Conservation (phyloP, 306 rosid genomes). For the Prosopis cineraria region DNA sequence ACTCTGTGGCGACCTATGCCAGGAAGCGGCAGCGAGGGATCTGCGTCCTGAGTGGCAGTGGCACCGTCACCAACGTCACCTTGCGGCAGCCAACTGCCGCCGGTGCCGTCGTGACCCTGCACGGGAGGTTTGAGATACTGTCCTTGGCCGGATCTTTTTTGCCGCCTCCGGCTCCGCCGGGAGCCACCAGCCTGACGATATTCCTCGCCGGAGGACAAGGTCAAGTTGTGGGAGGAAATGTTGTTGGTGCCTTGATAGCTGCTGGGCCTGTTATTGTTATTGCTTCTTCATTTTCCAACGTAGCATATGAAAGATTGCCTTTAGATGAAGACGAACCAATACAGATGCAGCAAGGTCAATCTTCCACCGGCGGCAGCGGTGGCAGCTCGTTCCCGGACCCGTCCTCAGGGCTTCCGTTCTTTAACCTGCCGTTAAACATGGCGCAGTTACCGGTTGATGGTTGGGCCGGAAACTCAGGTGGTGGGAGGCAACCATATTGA, state of each 20-base stretch:
- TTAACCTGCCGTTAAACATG: constrained; percentile 77
- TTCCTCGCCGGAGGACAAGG: constrained; percentile 89
- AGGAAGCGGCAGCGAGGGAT: constrained; percentile 82
- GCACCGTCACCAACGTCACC: constrained; percentile 77
- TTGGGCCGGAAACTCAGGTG: constrained; percentile 70
- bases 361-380: constrained; percentile 7
- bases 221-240: constrained; percentile 88
- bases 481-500: constrained; percentile 58
- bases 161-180: constrained; percentile 94
- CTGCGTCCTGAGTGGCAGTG: constrained; percentile 80
- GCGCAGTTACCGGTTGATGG: constrained; percentile 72
- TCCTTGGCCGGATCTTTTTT: constrained; percentile 77
- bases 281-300: constrained; percentile 88
- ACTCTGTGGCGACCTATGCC: constrained; percentile 75
- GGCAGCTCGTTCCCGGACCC: constrained; percentile 67
- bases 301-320: constrained; percentile 88
- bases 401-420: constrained; percentile 79
- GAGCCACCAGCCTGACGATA: constrained; percentile 75
- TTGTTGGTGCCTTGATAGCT: constrained; percentile 81
- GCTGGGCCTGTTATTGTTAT: constrained; percentile 85
- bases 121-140: constrained; percentile 76
- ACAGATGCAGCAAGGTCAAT: constrained; percentile 63
- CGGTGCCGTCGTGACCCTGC: constrained; percentile 62
- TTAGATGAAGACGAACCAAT: constrained; percentile 74
- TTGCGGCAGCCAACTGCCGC: constrained; percentile 65